These are phyloP conservation scores for Tulasnella sp. DNA, from an alignment of 768 basidiomycete genomes.

Conservation along the genomic window DNA sequence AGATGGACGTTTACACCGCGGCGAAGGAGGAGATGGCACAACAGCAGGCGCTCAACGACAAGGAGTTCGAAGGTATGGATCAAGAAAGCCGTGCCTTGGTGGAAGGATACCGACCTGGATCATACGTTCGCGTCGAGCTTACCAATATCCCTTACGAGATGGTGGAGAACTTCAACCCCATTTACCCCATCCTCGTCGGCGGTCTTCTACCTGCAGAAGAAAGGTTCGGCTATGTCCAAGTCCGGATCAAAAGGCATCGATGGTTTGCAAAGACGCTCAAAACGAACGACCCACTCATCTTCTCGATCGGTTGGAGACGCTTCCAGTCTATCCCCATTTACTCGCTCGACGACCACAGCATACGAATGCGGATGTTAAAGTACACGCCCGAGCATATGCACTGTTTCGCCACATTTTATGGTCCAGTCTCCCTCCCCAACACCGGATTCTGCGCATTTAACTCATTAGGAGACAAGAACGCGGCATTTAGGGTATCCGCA, in stretches of 20 bases:
- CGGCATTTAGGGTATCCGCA: constrained; percentile 82
- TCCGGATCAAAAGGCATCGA: constrained; percentile 90
- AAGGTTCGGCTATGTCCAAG: constrained; percentile 86
- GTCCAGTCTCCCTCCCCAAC: constrained; percentile 82
- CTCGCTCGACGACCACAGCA: constrained; percentile 93
- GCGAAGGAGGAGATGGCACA: constrained; percentile 86
- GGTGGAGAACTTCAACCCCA: constrained; percentile 85
- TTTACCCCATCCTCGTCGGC: constrained; percentile 84
- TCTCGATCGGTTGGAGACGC: constrained; percentile 95
- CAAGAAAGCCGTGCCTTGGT: constrained; percentile 68
- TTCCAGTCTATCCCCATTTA: constrained; percentile 95
- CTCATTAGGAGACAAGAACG: constrained; percentile 49
- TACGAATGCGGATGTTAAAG: constrained; percentile 98
- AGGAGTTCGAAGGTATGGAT: constrained; percentile 75
- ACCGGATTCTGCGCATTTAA: constrained; percentile 98
- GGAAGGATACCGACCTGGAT: constrained; percentile 83
- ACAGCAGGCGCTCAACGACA: constrained; percentile 70
- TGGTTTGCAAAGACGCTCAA: constrained; percentile 90
- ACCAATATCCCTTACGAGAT: constrained; percentile 78
- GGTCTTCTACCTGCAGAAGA: constrained; percentile 86
- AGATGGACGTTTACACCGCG: constrained; percentile 80
- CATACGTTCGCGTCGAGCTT: constrained; percentile 89
- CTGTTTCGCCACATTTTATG: constrained; percentile 96
- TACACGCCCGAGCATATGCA: constrained; percentile 99
- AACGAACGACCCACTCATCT: constrained; percentile 91